phyloP scores from a whole-genome alignment of 2,329 filamentous ascomycete species.

The Aspergillus glaucus region DNA sequence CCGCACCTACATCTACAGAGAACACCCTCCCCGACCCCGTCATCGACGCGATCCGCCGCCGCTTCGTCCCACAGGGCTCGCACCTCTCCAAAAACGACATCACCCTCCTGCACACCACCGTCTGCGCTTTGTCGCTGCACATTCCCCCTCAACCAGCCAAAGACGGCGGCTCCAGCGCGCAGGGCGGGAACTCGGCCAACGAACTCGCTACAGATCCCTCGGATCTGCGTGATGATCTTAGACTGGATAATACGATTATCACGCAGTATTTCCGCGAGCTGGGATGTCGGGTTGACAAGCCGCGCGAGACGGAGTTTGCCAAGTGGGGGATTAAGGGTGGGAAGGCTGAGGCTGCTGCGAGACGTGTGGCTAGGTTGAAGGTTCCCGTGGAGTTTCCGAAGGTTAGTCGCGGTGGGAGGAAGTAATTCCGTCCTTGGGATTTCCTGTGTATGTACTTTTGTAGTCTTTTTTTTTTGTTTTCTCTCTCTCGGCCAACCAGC shows the following conservation, averaged over 20 bases:
- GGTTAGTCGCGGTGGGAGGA: conserved; percentile 36
- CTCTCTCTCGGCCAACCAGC: too few relatives aligned
- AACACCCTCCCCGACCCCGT: conserved; percentile 31
- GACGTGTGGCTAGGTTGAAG: conserved; percentile 61
- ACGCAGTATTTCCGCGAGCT: conserved; percentile 41
- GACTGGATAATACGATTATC: conserved; percentile 29
- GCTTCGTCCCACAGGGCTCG: conserved; percentile 34
- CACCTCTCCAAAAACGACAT: conserved; percentile 33
- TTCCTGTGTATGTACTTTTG: not conserved
- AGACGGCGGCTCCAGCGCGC: conserved; percentile 29
- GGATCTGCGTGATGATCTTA: conserved; percentile 41
- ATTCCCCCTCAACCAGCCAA: conserved; percentile 37
- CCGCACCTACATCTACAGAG: conserved; percentile 10
- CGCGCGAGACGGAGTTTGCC: conserved; percentile 35
- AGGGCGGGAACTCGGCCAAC: conserved; percentile 30
- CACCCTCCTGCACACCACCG: conserved; percentile 40
- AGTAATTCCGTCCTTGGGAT: conserved; percentile 9
- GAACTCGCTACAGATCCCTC: conserved; percentile 39
- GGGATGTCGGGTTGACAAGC: conserved; percentile 39
- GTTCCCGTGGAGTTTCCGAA: conserved; percentile 81
- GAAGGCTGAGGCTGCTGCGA: conserved; percentile 50
- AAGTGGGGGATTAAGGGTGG: conserved; percentile 49
- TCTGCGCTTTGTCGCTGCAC: conserved; percentile 42
- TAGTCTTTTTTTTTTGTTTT: not conserved
- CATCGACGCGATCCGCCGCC: conserved; percentile 35